phyloP scores from a whole-genome alignment of 148 eudicot species.

The Diospyros lotus region DNA sequence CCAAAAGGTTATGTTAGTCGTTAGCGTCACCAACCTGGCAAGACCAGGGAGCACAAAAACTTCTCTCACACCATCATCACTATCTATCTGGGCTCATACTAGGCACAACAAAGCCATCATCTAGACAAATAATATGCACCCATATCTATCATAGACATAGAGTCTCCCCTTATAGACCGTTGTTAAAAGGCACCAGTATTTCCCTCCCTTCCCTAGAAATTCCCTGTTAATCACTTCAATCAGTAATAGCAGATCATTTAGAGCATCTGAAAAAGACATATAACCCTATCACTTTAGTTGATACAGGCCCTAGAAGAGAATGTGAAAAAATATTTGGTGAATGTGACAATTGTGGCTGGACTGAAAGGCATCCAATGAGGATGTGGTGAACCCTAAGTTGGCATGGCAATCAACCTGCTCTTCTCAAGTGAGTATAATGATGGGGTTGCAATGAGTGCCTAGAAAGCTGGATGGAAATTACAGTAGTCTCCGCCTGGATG shows the following conservation, averaged over 20 bases:
- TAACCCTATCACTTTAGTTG: too few species aligned
- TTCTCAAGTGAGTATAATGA: too few species aligned
- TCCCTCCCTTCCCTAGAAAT: background rate
- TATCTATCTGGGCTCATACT: background rate
- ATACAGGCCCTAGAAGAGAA: too few species aligned
- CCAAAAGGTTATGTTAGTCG: too few species aligned
- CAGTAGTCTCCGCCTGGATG: too few species aligned
- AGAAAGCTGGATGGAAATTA: too few species aligned
- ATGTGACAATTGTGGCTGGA: too few species aligned
- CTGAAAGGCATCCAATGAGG: too few species aligned
- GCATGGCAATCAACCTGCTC: too few species aligned
- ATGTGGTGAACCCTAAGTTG: too few species aligned
- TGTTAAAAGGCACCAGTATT: background rate
- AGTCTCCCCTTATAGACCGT: background rate
- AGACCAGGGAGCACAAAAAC: background rate
- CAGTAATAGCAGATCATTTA: background rate
- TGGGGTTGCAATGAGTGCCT: too few species aligned
- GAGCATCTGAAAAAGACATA: background rate
- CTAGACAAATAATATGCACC: background rate
- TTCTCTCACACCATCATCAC: background rate
- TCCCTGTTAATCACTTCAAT: background rate
- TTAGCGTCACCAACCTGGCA: background rate
- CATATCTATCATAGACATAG: background rate
- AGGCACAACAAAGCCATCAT: background rate
- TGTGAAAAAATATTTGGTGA: too few species aligned